Evolutionary conservation across 176 grass and related monocot genomes (phyloP).

Genomic region (Calamus simplicifolius): DNA sequence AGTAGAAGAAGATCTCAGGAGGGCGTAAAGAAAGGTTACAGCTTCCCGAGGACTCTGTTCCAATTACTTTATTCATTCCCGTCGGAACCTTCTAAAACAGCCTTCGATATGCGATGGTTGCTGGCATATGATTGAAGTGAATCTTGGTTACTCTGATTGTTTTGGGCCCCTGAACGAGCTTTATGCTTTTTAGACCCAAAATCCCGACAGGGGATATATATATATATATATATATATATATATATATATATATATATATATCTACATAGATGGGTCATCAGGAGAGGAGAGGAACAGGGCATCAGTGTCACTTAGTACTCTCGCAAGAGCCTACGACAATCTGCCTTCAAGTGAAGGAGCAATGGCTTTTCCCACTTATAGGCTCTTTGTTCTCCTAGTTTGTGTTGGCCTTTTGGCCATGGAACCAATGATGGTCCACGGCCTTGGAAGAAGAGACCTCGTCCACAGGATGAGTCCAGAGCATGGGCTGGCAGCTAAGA

Average conservation of each 20-base stretch:
- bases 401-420: slow-evolving; percentile 11
- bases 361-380: slow-evolving; percentile 17
- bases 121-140: slow-evolving; percentile 30
- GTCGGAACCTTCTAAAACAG: slow-evolving; percentile 32
- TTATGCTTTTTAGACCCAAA: slow-evolving; percentile 28
- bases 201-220: slow-evolving; percentile 20
- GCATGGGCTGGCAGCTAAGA: not conserved
- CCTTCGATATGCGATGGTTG: slow-evolving; percentile 13
- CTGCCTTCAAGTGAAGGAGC: slow-evolving; percentile 5
- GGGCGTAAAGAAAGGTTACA: not conserved
- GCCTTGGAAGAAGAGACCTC: slow-evolving; percentile 12
- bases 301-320: too few species aligned
- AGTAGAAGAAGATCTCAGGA: not conserved
- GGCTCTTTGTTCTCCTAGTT: slow-evolving; percentile 12
- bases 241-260: slow-evolving; percentile 29
- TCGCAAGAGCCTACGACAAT: too few species aligned
- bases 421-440: slow-evolving; percentile 16
- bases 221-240: slow-evolving; percentile 23
- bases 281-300: too few species aligned
- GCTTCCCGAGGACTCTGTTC: slow-evolving; percentile 12
- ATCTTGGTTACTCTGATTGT: not conserved
- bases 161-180: slow-evolving; percentile 11
- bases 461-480: too few species aligned
- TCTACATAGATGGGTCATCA: not conserved
- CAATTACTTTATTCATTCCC: slow-evolving; percentile 13